Base-by-base conservation (phyloP, 768 basidiomycete species). In the Boletus patriciae region DNA sequence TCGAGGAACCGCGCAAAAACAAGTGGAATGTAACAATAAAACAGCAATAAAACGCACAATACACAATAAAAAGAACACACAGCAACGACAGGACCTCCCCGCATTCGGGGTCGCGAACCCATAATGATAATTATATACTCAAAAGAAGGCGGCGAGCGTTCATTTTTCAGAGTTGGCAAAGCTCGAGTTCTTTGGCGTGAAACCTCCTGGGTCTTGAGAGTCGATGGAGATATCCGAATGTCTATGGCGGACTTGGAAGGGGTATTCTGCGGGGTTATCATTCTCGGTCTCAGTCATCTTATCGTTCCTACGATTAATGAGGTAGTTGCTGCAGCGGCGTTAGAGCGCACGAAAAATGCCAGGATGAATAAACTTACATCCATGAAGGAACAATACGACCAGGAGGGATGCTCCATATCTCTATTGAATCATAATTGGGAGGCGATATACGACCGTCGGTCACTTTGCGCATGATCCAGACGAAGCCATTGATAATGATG, bases 341-440 rank as follows among this genome's bases (percentile, higher is more conserved):
- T 15, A 62, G 54, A 44, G 4, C 18, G 11, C 4, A 38, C 15
- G 8, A 36, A 31, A 9, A 23, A 21, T 18, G 3, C 15, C 23
- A 46, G 8, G 4, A n/a, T 15, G 42, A 16, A 2, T 19, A 2
- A 18, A 78, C 82, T 59, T 70, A 85, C 86, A 89, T 73, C 89
- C 88, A 91, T 15, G 65, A 46, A 43, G 90, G 90, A 19, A 86
- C 62, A 31, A 92, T 79, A 16, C 85, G 77, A 38, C 89, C 89
- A 21, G 86, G 83, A 13, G 90, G 90, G 15, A 90, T 72, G 11
- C 80, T 75, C 88, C 89, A 92, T 48, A 76, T 76, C 67, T 92
- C 90, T 6, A 85, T 76, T 29, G 75, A 67, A 16, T 87, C 85
- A 59, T 83, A 84, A 65, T 81, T 84, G 4, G 84, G 79, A 3